Base-by-base conservation (phyloP, 306 rosid genomes). In the Prunus campanulata region DNA sequence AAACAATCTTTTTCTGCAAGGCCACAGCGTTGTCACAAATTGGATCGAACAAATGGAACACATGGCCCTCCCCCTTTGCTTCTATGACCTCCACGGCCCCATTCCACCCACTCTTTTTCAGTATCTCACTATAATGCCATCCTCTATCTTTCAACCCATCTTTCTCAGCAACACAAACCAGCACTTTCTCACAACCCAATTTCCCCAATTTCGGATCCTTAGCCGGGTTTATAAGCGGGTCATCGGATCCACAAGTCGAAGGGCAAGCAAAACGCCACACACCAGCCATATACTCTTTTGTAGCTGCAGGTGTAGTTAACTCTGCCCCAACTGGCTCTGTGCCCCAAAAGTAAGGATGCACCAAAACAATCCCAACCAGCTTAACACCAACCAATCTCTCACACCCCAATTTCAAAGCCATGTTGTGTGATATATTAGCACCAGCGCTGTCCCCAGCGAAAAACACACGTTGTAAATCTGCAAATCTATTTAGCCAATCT, bases 71-170 rank as follows among this genome's bases (percentile, higher is more conserved):
- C 20, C n/a, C 65, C 51, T 71, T 54, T 11, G 63, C 19, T 32
- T 71, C 29, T 20, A 11, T 11, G 0, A 82, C 32, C 2, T 82
- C 86, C 39, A 82, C 79, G 1, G 5, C 29, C 0, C 89, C 92
- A 3, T 18, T 64, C 90, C 95, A 86, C 32, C 87, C 87, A 60
- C 84, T 79, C 13, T 68, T 81, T 57, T 71, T 79, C 82, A 87
- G 11, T 0, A 75, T 74, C 35, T 89, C 87, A 3, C 55, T 61
- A 32, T 87, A 87, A 22, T n/a, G 54, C 71, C 59, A 1, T 0
- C 88, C 88, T 5, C 89, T 70, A 0, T 80, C 86, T 20, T 27
- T 67, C 69, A 87, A 8, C 25, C 27, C 49, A 61, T 87, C 91
- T 14, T 73, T 75, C 80, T 67, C 88, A 4, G 88, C 89, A 52